Conservation (phyloP, 352 stramenopile genomes). For the Albugo laibachii region DNA sequence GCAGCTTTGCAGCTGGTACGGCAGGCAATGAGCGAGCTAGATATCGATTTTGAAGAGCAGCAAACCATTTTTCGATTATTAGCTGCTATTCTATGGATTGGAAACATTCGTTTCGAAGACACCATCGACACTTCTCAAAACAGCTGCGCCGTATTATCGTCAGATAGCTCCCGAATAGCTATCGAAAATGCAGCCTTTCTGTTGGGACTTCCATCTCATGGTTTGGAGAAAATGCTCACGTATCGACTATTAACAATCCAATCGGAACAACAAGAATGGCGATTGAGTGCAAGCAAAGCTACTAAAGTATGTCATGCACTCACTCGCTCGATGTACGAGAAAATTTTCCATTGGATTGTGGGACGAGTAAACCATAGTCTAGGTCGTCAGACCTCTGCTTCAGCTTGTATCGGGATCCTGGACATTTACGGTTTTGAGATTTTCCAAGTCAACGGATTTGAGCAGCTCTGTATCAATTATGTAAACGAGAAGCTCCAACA, state of each 20-base stretch:
- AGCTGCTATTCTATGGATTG: conserved; percentile 63
- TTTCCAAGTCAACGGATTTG: conserved; percentile 79
- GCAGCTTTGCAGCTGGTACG: conserved; percentile 37
- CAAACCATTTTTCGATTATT: conserved; percentile 55
- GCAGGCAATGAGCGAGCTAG: conserved; percentile 29
- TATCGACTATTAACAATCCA: conserved; percentile 68
- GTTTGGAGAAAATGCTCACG: conserved; percentile 51
- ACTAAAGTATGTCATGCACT: conserved; percentile 75
- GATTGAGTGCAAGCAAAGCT: conserved; percentile 47
- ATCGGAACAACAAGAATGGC: conserved; percentile 49
- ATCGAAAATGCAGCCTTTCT: conserved; percentile 37
- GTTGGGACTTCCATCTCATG: conserved; percentile 34
- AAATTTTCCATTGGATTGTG: conserved; percentile 82
- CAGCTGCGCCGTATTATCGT: conserved; percentile 24
- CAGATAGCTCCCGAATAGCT: conserved; percentile 29
- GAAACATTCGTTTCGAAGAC: conserved; percentile 66
- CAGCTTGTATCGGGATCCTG: conserved; percentile 71
- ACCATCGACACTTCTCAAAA: conserved; percentile 15
- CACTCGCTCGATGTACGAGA: conserved; percentile 73
- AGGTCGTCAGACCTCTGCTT: conserved; percentile 5
- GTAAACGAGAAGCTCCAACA: conserved; percentile 80
- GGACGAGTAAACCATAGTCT: conserved; percentile 71
- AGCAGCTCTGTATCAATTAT: conserved; percentile 85
- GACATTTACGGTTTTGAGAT: conserved; percentile 86
- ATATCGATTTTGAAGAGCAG: conserved; percentile 55